Conservation (phyloP, 148 eudicot genomes). For the Persicaria tinctoria region DNA sequence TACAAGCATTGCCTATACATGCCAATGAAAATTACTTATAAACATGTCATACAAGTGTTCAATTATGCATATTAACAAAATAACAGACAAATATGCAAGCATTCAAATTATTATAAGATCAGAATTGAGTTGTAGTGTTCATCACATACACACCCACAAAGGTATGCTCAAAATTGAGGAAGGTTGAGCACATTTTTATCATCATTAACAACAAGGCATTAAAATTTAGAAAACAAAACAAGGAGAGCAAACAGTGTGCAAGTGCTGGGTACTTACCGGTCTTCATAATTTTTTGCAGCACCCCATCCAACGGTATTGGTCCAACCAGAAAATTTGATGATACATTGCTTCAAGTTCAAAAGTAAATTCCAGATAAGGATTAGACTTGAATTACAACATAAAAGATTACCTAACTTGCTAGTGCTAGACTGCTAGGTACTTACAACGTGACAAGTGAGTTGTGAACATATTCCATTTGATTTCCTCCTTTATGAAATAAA, state of each 20-base stretch:
- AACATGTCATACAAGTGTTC: not conserved
- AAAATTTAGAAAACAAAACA: not conserved
- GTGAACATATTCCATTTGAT: too few relatives aligned
- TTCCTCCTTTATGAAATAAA: too few relatives aligned
- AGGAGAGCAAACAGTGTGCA: not conserved
- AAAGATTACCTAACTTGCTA: not conserved
- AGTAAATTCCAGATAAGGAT: not conserved
- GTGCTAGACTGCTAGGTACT: slow-evolving; percentile 23
- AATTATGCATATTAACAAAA: not conserved
- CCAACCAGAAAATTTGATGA: slow-evolving; percentile 85
- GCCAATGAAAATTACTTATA: not conserved
- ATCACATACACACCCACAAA: not conserved
- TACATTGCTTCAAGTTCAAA: slow-evolving; percentile 52
- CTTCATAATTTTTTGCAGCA: slow-evolving; percentile 49
- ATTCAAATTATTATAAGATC: too few relatives aligned
- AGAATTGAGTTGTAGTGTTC: not conserved
- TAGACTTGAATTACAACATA: not conserved
- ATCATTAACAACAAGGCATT: not conserved
- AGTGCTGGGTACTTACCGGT: slow-evolving; percentile 36
- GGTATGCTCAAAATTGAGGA: not conserved
- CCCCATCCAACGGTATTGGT: slow-evolving; percentile 66
- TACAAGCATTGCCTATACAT: too few relatives aligned
- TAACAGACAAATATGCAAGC: not conserved
- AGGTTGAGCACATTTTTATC: not conserved
- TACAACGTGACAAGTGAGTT: slow-evolving; percentile 30